Evolutionary conservation across 2,329 filamentous ascomycete species (phyloP), one percentile per base, ranked within the genome.

Genomic region (Aspergillus alliaceus): DNA sequence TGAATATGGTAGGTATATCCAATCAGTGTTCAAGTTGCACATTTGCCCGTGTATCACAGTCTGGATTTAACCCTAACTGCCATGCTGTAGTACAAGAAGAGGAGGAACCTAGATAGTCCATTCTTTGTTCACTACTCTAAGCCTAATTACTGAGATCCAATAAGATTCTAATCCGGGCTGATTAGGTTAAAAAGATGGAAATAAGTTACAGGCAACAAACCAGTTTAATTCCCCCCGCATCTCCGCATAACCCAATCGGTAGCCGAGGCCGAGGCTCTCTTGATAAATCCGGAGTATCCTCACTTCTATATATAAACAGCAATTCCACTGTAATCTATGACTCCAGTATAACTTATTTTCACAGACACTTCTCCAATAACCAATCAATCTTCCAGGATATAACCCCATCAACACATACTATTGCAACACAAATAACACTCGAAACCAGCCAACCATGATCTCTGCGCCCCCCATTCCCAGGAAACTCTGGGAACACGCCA

Each of bases 401-500:
- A n/a, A n/a, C n/a, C n/a, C n/a, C n/a, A n/a, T n/a, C 31, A 18
- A n/a, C 34, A 6, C n/a, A 18, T 37, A 4, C 34, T 18, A 5
- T 22, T 20, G 2, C n/a, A 3, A 35, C 12, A 15, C 32, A 35
- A 35, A 35, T 15, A n/a, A n/a, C 4, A 15, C 32, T 15, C 12
- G 6, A 2, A 12, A 35, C 6, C 4, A n/a, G 4, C n/a, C 18
- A n/a, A 46, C 39, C 25, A 66, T 66, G 64, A 40, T 53, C 6
- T 58, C 64, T 34, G n/a, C n/a, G n/a, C 40, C 65, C 31, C 29
- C 51, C 22, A 40, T 66, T 15, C 85, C 84, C 5, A 78, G 84
- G 56, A 88, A 88, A 78, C 81, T 90, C 54, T 90, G 87, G 87
- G 84, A 88, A 72, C 86, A 89, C 65, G 80, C 85, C 1, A 69